Percentiles rank a stretch among this genome's conserved stretches.
Conservation (phyloP, 495 filamentous ascomycete species). For the Diplogelasinospora grovesii region DNA sequence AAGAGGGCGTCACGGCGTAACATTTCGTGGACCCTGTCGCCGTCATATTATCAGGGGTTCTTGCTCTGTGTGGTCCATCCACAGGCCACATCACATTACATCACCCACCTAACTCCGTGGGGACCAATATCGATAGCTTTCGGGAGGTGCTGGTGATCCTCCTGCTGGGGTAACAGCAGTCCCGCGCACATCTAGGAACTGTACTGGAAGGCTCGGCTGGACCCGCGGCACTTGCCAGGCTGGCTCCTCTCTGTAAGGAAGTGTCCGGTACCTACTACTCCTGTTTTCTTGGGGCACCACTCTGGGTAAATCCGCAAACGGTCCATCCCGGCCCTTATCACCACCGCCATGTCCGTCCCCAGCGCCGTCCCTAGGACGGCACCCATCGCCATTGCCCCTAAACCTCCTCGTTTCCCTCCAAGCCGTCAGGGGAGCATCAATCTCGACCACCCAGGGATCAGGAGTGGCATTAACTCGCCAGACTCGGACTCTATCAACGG, state of each 20-base stretch:
- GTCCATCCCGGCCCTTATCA: slow-evolving; percentile 14
- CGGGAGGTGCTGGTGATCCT: too few species aligned
- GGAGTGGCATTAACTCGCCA: slow-evolving; percentile 42
- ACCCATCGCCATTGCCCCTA: slow-evolving; percentile 52
- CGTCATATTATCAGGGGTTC: background rate
- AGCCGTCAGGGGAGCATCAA: slow-evolving; percentile 38
- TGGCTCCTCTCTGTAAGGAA: background rate
- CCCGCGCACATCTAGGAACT: background rate
- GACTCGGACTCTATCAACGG: slow-evolving; percentile 44
- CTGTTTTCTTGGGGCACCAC: slow-evolving; percentile 2
- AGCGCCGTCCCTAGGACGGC: slow-evolving; percentile 45
- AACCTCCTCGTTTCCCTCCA: slow-evolving; percentile 39
- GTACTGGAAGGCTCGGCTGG: too few species aligned
- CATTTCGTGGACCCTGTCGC: slow-evolving; percentile 14
- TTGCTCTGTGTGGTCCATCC: slow-evolving; percentile 7
- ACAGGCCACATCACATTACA: background rate
- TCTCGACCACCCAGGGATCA: slow-evolving; percentile 32
- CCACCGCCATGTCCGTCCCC: slow-evolving; percentile 44
- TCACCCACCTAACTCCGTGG: slow-evolving; percentile 4
- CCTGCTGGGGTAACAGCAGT: too few species aligned
- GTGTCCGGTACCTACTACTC: background rate
- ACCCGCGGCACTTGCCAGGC: slow-evolving; percentile 10
- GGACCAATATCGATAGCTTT: too few species aligned
- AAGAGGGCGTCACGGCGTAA: background rate
- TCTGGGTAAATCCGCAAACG: slow-evolving; percentile 13